These are phyloP conservation scores for Fusarium duplospermum DNA, from an alignment of 2,329 filamentous ascomycete species.

Conservation along the genomic window DNA sequence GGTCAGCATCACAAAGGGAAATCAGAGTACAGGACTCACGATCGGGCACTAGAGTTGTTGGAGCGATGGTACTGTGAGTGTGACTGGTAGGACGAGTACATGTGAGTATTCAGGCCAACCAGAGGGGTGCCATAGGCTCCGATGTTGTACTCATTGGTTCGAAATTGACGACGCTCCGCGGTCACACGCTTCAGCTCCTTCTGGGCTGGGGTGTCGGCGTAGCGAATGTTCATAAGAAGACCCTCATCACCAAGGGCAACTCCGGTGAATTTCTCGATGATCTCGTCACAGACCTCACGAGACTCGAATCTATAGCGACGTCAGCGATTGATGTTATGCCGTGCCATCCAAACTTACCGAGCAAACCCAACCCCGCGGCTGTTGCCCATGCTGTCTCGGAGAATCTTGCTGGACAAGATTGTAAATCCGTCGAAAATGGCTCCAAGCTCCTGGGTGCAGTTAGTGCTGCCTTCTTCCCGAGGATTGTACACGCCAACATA, in stretches of 20 bases:
- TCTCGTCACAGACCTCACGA: constrained; percentile 89
- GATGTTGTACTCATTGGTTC: constrained; percentile 93
- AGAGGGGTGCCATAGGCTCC: constrained; percentile 74
- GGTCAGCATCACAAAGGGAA: constrained; percentile 3
- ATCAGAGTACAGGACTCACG: constrained; percentile 40
- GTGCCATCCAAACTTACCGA: constrained; percentile 68
- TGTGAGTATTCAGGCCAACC: constrained; percentile 62
- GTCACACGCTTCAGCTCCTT: constrained; percentile 97
- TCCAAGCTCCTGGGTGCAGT: constrained; percentile 71
- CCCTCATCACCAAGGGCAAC: constrained; percentile 79
- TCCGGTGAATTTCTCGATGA: constrained; percentile 90
- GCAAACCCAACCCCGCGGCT: constrained; percentile 98
- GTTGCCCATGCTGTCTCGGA: constrained; percentile 89
- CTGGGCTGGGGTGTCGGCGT: constrained; percentile 95
- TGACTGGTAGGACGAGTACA: constrained; percentile 51
- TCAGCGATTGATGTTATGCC: not conserved
- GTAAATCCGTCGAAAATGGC: constrained; percentile 83
- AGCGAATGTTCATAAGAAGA: constrained; percentile 91
- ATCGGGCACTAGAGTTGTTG: constrained; percentile 42
- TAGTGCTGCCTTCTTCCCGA: not conserved
- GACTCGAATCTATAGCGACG: constrained; percentile 78
- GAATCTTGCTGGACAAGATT: constrained; percentile 94
- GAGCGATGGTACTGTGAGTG: constrained; percentile 53
- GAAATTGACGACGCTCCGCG: constrained; percentile 93
- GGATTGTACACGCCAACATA: constrained; percentile 56